These are phyloP conservation scores for Cladosporium colombiae DNA, from an alignment of 2,329 filamentous ascomycete species.

Conservation along the genomic window DNA sequence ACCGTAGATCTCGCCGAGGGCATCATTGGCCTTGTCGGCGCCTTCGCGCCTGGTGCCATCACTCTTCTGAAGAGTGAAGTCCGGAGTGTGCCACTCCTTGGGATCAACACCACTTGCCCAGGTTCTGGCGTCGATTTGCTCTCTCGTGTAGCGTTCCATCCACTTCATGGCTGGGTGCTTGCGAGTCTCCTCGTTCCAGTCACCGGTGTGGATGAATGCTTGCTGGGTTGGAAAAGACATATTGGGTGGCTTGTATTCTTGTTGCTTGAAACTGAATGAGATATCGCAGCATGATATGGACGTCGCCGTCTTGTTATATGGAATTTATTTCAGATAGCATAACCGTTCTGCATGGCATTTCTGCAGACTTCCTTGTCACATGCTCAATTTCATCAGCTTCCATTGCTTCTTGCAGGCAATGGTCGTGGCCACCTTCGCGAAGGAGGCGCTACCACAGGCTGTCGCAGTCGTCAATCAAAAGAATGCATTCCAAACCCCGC, in stretches of 20 bases:
- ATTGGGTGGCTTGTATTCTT: background rate
- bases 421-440: background rate
- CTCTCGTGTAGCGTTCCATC: slow-evolving; percentile 31
- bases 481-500: background rate
- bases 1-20: background rate
- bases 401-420: background rate
- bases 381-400: background rate
- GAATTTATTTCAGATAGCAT: background rate
- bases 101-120: slow-evolving; percentile 15
- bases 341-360: background rate
- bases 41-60: background rate
- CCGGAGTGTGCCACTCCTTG: background rate
- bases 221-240: slow-evolving; percentile 23
- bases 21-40: background rate
- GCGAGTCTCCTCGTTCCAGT: slow-evolving; percentile 28
- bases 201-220: slow-evolving; percentile 27
- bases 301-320: background rate
- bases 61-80: background rate
- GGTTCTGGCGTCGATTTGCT: background rate
- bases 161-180: slow-evolving; percentile 31
- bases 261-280: background rate
- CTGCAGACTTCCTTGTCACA: background rate
- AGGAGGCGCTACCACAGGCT: background rate
- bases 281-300: background rate
- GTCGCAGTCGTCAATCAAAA: background rate